Evolutionary conservation across 106 monocot genomes (phyloP).

Genomic region (Dendrobium catenatum): DNA sequence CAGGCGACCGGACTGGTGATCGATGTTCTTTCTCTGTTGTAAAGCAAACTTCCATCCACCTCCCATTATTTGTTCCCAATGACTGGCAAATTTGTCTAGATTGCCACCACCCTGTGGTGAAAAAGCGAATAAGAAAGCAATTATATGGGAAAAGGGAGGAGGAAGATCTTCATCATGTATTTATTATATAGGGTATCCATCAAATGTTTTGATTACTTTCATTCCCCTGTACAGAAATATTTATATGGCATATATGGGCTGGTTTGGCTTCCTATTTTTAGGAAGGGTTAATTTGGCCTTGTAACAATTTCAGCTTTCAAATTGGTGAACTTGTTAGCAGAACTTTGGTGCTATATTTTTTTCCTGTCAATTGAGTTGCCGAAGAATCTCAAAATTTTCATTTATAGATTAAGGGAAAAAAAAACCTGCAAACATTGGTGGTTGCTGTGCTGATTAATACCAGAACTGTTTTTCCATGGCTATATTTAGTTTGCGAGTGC

Average conservation of each 20-base stretch:
- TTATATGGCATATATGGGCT: background rate
- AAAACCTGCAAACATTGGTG: too few species aligned
- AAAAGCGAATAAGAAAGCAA: background rate
- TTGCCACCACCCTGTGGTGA: background rate
- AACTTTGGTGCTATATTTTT: too few species aligned
- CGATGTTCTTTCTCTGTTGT: slow-evolving; percentile 2
- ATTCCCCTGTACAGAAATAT: slow-evolving; percentile 3
- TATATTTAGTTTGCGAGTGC: too few species aligned
- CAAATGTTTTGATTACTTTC: background rate
- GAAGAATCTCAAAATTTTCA: background rate
- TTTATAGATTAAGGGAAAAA: background rate
- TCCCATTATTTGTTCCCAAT: background rate
- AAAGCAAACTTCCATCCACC: background rate
- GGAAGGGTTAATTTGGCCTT: background rate
- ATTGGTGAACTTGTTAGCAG: background rate
- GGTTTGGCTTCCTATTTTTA: background rate
- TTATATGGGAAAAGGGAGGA: background rate
- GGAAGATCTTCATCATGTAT: background rate
- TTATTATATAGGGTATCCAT: background rate
- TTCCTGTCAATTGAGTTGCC: background rate
- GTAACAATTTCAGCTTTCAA: background rate
- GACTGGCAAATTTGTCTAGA: background rate
- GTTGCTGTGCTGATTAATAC: too few species aligned
- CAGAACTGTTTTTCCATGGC: too few species aligned
- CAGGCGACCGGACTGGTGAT: background rate